A percentile compares a stretch with the other conserved stretches of the same genome.
Evolutionary conservation across 192 early-diverging fungal species (phyloP).

Genomic region (Coemansia erecta): DNA sequence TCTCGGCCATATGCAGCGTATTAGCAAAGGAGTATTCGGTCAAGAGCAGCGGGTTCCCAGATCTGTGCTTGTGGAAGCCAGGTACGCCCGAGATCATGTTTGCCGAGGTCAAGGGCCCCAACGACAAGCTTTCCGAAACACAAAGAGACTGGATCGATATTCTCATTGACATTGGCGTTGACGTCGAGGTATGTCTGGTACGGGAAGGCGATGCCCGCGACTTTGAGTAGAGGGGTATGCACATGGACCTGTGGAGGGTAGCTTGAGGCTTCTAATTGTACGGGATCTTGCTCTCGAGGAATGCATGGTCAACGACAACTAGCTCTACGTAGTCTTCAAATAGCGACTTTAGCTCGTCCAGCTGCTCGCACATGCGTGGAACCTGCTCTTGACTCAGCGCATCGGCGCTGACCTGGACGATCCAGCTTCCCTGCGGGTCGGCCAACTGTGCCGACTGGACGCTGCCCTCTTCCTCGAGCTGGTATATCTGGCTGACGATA

Average conservation of each 20-base stretch:
- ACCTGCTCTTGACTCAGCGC: constrained; percentile 54
- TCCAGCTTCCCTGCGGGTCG: constrained; percentile 56
- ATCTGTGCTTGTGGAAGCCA: constrained; percentile 69
- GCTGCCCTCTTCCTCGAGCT: constrained; percentile 51
- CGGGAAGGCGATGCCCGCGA: constrained; percentile 36
- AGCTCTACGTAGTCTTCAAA: constrained; percentile 57
- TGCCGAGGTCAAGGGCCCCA: constrained; percentile 71
- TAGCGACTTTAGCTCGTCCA: constrained; percentile 54
- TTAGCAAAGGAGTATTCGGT: constrained; percentile 64
- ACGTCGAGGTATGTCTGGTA: constrained; percentile 65
- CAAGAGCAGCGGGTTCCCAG: constrained; percentile 66
- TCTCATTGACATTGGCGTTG: constrained; percentile 52
- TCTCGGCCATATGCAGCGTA: constrained; percentile 59
- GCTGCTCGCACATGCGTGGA: constrained; percentile 41
- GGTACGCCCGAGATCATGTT: constrained; percentile 55
- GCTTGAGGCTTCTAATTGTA: constrained; percentile 15
- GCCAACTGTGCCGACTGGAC: constrained; percentile 48
- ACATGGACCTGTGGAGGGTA: neutral
- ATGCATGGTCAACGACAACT: constrained; percentile 54
- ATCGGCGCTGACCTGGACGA: constrained; percentile 61
- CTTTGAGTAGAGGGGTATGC: neutral
- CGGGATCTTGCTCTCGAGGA: constrained; percentile 49
- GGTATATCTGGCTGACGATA: constrained; percentile 60
- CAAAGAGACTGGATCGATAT: constrained; percentile 71
- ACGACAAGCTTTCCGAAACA: constrained; percentile 64